These are phyloP conservation scores for Porphyrellus cyaneotinctus DNA, from an alignment of 768 basidiomycete genomes.

Conservation along the genomic window DNA sequence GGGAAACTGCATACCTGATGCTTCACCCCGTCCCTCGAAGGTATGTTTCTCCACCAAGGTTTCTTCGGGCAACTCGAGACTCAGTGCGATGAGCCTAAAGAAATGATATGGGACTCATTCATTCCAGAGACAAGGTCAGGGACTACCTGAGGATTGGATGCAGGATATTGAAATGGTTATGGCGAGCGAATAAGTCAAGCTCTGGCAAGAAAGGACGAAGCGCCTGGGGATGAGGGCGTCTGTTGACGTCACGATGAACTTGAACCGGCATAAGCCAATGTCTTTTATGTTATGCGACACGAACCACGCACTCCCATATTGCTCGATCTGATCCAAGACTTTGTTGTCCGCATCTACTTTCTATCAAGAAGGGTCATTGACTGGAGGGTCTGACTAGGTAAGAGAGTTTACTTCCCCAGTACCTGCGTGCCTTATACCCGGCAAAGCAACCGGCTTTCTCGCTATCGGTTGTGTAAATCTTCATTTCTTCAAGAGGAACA, in stretches of 20 bases:
- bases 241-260: constrained; percentile 47
- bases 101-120: not conserved
- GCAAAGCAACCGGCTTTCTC: constrained; percentile 43
- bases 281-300: not conserved
- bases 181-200: constrained; percentile 45
- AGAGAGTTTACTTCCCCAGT: constrained; percentile 37
- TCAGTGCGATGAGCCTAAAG: constrained; percentile 44
- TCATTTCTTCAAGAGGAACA: constrained; percentile 41
- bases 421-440: constrained; percentile 47
- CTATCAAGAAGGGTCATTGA: constrained; percentile 27
- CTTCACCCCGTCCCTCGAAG: constrained; percentile 37
- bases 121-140: not conserved
- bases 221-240: constrained; percentile 43
- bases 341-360: constrained; percentile 47
- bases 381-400: not conserved
- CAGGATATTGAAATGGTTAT: constrained; percentile 50
- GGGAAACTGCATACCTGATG: constrained; percentile 30
- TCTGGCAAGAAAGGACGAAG: constrained; percentile 50
- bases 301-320: constrained; percentile 47
- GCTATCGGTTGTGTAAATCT: constrained; percentile 34
- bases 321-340: constrained; percentile 59
- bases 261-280: not conserved
- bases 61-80: constrained; percentile 53
- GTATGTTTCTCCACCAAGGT: constrained; percentile 45
- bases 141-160: constrained; percentile 43